These are phyloP conservation scores for Phytophthora citrophthora DNA, from an alignment of 352 stramenopile species.

Conservation along the genomic window DNA sequence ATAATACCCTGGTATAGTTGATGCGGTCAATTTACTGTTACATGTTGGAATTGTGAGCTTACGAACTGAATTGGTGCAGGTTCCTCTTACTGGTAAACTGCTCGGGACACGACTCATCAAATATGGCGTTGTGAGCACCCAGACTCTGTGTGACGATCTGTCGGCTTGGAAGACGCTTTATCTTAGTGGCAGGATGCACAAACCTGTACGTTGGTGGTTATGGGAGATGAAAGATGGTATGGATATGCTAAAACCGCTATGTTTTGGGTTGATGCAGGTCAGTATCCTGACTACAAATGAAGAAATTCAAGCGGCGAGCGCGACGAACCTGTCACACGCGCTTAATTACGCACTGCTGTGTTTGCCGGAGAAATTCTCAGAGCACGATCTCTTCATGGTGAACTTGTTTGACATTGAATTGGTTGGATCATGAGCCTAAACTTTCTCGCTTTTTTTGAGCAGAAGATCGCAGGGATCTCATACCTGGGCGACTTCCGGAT, in stretches of 20 bases:
- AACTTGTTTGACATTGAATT: not conserved
- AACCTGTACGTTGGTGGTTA: slow-evolving; percentile 59
- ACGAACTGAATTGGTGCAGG: slow-evolving; percentile 30
- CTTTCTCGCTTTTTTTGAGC: slow-evolving; percentile 2
- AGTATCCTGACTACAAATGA: slow-evolving; percentile 59
- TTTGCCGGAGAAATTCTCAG: slow-evolving; percentile 81
- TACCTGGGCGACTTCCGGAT: slow-evolving; percentile 92
- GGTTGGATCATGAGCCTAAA: not conserved
- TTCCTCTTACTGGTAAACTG: slow-evolving; percentile 58
- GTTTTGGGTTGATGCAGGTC: slow-evolving; percentile 44
- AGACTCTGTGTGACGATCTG: slow-evolving; percentile 82
- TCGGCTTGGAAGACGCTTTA: slow-evolving; percentile 87
- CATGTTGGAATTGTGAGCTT: not conserved
- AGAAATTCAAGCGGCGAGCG: slow-evolving; percentile 54
- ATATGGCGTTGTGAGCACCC: slow-evolving; percentile 88
- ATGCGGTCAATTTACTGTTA: not conserved
- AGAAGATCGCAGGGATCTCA: slow-evolving; percentile 91
- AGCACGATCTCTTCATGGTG: slow-evolving; percentile 88
- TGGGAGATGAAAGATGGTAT: not conserved
- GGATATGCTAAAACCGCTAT: slow-evolving; percentile 4
- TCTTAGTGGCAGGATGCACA: slow-evolving; percentile 87
- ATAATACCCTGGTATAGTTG: slow-evolving; percentile 75
- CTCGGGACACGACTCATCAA: slow-evolving; percentile 84
- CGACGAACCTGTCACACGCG: slow-evolving; percentile 74
- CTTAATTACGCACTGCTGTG: slow-evolving; percentile 78